These are phyloP conservation scores for Cornus florida DNA, from an alignment of 148 eudicot species.

Conservation along the genomic window DNA sequence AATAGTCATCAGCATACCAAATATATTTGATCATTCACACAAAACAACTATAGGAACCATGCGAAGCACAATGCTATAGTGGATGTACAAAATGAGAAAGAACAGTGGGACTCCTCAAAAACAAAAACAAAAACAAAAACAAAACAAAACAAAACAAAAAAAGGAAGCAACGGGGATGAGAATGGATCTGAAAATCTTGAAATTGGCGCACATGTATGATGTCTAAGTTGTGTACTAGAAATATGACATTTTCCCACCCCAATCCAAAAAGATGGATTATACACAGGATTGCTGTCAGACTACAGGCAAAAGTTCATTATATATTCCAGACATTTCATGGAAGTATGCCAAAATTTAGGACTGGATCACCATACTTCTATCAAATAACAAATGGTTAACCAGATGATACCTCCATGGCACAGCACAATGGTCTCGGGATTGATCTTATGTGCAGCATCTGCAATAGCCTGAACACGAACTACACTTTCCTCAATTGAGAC, in stretches of 20 bases:
- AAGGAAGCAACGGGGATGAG: neutral
- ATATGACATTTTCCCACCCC: neutral
- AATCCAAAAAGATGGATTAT: neutral
- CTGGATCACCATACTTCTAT: neutral
- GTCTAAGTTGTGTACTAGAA: neutral
- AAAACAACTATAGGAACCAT: neutral
- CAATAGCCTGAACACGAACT: conserved; percentile 82
- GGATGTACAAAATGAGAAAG: neutral
- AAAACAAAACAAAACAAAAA: no score
- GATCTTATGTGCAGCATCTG: conserved; percentile 82
- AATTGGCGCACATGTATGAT: neutral
- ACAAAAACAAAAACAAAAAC: no score
- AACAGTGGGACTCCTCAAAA: no score
- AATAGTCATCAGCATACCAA: neutral
- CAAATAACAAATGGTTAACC: neutral
- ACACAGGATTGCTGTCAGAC: neutral
- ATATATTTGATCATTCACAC: neutral
- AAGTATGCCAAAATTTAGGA: neutral
- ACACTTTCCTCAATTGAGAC: conserved; percentile 82
- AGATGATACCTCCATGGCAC: conserved; percentile 91
- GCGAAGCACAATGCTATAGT: neutral
- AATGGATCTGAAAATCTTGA: no score
- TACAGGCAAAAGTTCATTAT: no score
- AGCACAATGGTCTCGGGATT: conserved; percentile 75
- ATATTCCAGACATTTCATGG: no score